Base-by-base conservation (phyloP, 768 basidiomycete species). In the Galerina marginata region DNA sequence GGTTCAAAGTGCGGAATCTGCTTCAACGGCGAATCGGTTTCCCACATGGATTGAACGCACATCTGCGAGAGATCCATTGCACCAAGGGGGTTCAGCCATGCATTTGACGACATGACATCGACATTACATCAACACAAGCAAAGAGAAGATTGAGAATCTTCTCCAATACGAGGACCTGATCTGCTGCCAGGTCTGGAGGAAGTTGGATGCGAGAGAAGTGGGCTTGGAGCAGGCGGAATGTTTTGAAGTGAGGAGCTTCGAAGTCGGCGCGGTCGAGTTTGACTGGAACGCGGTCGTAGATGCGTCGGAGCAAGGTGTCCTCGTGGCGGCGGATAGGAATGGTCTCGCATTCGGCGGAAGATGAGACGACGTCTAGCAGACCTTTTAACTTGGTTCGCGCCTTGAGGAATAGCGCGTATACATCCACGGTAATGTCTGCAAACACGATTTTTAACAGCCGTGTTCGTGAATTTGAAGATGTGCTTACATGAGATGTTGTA, bases 51-150 rank as follows among this genome's bases (percentile, higher is more conserved):
- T n/a, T n/a, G n/a, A n/a, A n/a, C n/a, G n/a, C n/a, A n/a, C n/a
- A n/a, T n/a, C n/a, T n/a, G n/a, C n/a, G n/a, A n/a, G n/a, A n/a
- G 76, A 74, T 99, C 96, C 97, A 99, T 99, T 0, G 96, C 96
- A 36, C 95, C 92, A 23, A 98, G 77, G 0, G 96, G 97, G 69
- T 88, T 96, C 67, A 99, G 74, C 91, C 91, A 96, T 1, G 92
- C 95, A 69, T 97, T 97, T 37, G 93, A 95, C 2, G 93, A 95
- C 94, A 99, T 95, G 58, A 99, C 96, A 70, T 98, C n/a, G n/a
- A n/a, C n/a, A n/a, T n/a, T n/a, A n/a, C n/a, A n/a, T n/a, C 96
- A 36, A 99, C 95, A 68, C 94, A 96, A 1, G 96, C 96, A 9
- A 94, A 94, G 14, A 97, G 81, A 15, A 96, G 75, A 69, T 95